These are phyloP conservation scores for Kalanchoe fedtschenkoi DNA, from an alignment of 164 flowering plant genomes.

Conservation along the genomic window DNA sequence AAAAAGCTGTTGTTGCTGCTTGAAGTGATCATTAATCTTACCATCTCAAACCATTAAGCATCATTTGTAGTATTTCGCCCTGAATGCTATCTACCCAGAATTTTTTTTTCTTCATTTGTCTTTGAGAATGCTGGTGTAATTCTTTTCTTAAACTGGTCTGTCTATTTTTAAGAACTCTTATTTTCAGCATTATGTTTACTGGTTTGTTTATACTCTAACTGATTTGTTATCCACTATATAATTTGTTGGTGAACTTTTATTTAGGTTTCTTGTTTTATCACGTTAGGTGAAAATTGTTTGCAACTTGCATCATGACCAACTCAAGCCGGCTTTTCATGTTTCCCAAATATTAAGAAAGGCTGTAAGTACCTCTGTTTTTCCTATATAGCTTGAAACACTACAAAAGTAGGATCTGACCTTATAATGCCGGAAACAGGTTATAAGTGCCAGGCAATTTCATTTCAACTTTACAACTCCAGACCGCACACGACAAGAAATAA, in stretches of 20 bases:
- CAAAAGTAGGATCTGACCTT: not conserved
- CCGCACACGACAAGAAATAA: constrained; percentile 77
- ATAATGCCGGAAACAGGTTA: constrained; percentile 35
- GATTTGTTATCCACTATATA: not conserved
- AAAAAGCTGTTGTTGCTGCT: too few relatives aligned
- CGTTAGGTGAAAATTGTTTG: constrained; percentile 72
- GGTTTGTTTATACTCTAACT: not conserved
- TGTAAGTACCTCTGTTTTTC: constrained; percentile 33
- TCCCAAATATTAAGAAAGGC: constrained; percentile 67
- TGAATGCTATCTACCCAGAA: too few relatives aligned
- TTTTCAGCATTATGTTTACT: not conserved
- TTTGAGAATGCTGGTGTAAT: too few relatives aligned
- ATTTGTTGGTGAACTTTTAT: not conserved
- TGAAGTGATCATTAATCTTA: not conserved
- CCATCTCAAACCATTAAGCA: not conserved
- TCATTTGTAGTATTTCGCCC: not conserved
- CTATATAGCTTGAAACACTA: not conserved
- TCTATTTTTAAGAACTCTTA: not conserved
- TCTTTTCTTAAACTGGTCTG: too few relatives aligned
- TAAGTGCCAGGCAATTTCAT: constrained; percentile 58
- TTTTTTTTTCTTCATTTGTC: too few relatives aligned
- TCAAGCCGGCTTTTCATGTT: constrained; percentile 83
- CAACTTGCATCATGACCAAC: constrained; percentile 87
- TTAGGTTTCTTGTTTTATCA: not conserved
- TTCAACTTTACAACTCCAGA: constrained; percentile 95